Evolutionary conservation across 2,329 filamentous ascomycete genomes (phyloP), one percentile per base, ranked within the genome.

Genomic region (Bretziella fagacearum): DNA sequence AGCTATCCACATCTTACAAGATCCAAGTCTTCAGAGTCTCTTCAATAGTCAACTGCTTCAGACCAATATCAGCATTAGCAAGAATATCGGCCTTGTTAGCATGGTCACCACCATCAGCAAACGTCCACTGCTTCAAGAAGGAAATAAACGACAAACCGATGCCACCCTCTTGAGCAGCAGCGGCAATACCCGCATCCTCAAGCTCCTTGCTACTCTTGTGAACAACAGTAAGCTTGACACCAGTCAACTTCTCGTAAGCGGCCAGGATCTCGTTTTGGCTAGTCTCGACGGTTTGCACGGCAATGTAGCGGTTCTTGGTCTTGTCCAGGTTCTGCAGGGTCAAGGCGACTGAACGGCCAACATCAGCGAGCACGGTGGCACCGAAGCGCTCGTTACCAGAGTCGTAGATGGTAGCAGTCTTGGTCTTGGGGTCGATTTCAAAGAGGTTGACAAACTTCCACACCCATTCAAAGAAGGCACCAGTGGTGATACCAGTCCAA

Each of bases 271-370:
- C 57, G 46, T 63, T 65, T 56, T 74, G 71, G 0, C 67, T 65
- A 13, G 65, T 57, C 3, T 61, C 57, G 7, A 63, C 57, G 22
- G 67, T 64, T 5, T 68, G 56, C n/a, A 73, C 57, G 49, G 62
- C 64, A 2, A 77, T 60, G 2, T 56, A 48, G 3, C 64, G 60
- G 55, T 79, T 76, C 56, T 65, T 66, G 0, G 73, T 77, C 55
- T 71, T 65, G 2, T 68, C 64, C 0, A 63, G 66, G 44, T 74
- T 62, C 6, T 55, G 54, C 49, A 77, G 56, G 1, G 74, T 59
- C 0, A 65, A 67, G 0, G 66, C 64, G 0, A 77, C 62, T 1
- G 65, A 68, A 18, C 66, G 59, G 0, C 58, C 72, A 13, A 77
- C 55, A 1, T 63, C 62, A 0, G 55, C 52, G 1, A 77, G 60